A percentile compares a stretch with the other conserved stretches of the same genome.
phyloP scores from a whole-genome alignment of 345 rosid species.

The Eucalyptus camaldulensis region DNA sequence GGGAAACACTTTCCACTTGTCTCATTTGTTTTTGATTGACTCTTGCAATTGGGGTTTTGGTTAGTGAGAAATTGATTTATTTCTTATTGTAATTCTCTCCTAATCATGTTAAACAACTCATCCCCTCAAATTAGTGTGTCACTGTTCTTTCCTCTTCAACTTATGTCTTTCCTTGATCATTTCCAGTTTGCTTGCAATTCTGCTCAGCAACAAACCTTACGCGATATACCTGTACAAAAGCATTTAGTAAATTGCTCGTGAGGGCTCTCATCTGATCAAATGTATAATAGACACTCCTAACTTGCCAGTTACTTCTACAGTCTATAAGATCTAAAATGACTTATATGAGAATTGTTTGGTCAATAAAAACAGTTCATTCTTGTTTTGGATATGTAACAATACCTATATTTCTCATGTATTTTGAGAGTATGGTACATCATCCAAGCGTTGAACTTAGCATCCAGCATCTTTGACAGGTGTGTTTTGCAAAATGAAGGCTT shows the following conservation, averaged over 20 bases:
- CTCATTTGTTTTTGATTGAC: not conserved
- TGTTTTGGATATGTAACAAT: not conserved
- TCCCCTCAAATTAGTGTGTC: not conserved
- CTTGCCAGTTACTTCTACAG: not conserved
- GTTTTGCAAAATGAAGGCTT: not conserved
- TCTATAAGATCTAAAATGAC: not conserved
- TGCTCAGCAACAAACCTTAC: not conserved
- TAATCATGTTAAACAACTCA: not conserved
- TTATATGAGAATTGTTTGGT: not conserved
- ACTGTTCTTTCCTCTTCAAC: not conserved
- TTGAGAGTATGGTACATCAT: not conserved
- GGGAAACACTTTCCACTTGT: too few species aligned
- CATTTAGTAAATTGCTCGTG: not conserved
- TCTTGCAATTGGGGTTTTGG: not conserved
- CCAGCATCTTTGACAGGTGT: not conserved
- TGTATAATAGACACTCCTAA: not conserved
- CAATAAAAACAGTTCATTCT: not conserved
- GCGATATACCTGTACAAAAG: fast-evolving
- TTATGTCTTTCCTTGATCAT: not conserved
- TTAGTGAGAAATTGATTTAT: not conserved
- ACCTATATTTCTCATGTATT: not conserved
- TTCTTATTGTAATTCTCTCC: not conserved
- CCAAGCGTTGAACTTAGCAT: not conserved
- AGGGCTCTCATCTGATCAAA: not conserved
- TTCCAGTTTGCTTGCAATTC: not conserved